A percentile compares a stretch with the other conserved stretches of the same genome.
Conservation (phyloP, 2,329 filamentous ascomycete species). For the Fusarium guadeloupense region DNA sequence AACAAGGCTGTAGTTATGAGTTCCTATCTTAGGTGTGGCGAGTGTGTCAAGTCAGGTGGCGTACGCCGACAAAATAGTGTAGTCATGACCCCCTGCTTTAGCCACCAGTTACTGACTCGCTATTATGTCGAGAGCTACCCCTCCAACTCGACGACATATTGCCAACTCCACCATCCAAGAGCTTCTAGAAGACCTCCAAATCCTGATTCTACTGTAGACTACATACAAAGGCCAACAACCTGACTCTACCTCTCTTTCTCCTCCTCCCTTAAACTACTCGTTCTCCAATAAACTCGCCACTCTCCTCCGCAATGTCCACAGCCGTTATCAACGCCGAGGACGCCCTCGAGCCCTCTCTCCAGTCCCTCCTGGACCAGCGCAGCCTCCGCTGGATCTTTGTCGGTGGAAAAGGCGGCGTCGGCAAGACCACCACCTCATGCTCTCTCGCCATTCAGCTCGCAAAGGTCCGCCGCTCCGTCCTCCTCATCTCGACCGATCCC, state of each 20-base stretch:
- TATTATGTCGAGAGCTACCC: slow-evolving; percentile 30
- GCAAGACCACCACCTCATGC: slow-evolving; percentile 99
- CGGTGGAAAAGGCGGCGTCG: slow-evolving; percentile 96
- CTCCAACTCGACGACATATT: slow-evolving; percentile 25
- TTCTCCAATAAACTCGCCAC: neutral
- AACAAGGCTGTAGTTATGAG: neutral
- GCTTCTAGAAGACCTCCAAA: slow-evolving; percentile 42
- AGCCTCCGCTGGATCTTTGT: slow-evolving; percentile 99
- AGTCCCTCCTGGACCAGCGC: slow-evolving; percentile 94
- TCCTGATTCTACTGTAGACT: slow-evolving; percentile 19
- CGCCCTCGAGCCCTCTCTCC: slow-evolving; percentile 88
- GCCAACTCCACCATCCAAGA: slow-evolving; percentile 37
- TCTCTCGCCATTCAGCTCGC: slow-evolving; percentile 98
- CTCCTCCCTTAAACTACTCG: neutral
- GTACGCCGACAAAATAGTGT: slow-evolving; percentile 15
- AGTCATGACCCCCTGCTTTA: neutral
- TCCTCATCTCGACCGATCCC: slow-evolving; percentile 97
- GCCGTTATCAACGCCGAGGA: slow-evolving; percentile 65
- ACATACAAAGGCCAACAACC: neutral
- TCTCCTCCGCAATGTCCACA: slow-evolving; percentile 49
- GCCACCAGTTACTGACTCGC: neutral
- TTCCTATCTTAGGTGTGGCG: slow-evolving; percentile 7
- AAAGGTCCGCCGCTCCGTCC: slow-evolving; percentile 90
- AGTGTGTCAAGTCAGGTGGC: slow-evolving; percentile 10
- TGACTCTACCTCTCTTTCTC: neutral